phyloP scores from a whole-genome alignment of 78 protist species.

The Tieghemostelium lacteum region DNA sequence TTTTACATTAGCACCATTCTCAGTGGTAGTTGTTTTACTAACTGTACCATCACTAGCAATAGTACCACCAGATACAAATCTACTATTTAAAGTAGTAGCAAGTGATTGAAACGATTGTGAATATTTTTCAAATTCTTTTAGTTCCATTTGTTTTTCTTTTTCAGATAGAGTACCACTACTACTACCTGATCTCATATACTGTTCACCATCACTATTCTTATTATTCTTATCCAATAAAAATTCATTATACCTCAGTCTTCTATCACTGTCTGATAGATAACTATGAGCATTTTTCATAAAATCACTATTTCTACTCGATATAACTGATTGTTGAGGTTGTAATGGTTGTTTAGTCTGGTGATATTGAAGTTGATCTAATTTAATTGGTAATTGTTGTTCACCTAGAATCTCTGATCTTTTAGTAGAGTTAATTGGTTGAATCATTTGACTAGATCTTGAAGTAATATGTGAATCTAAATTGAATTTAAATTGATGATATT shows the following conservation, averaged over 20 bases:
- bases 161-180: neutral
- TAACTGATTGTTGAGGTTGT: neutral
- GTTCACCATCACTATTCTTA: neutral
- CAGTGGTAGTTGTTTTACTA: too few species aligned
- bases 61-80: constrained; percentile 26
- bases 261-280: constrained; percentile 19
- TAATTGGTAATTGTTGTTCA: neutral
- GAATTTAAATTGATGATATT: too few species aligned
- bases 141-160: constrained; percentile 9
- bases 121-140: constrained; percentile 4
- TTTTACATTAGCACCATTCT: neutral
- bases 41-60: neutral
- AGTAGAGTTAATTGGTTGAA: too few species aligned
- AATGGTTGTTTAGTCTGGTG: constrained; percentile 12
- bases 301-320: too few species aligned
- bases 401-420: constrained; percentile 41
- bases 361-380: neutral
- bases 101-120: constrained; percentile 29
- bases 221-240: neutral
- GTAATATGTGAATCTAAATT: too few species aligned
- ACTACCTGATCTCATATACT: too few species aligned
- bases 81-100: constrained; percentile 19
- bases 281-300: too few species aligned
- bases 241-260: constrained; percentile 26
- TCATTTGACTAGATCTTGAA: too few species aligned